phyloP scores from a whole-genome alignment of 257 asterid species.

The Salvia rosmarinus region DNA sequence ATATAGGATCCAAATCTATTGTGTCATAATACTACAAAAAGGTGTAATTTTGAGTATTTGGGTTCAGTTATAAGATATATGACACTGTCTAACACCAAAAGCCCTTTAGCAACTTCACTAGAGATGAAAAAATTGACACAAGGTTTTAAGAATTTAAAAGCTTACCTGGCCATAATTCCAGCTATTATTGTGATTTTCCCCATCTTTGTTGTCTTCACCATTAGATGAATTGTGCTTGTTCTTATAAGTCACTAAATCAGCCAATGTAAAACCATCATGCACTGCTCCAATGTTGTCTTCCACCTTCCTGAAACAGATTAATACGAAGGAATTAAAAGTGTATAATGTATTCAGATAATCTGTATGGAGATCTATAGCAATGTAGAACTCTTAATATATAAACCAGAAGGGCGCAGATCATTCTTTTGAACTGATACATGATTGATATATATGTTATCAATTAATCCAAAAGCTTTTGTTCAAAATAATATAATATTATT shows the following conservation, averaged over 20 bases:
- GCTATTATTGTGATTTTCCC: conserved; percentile 95
- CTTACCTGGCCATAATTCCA: conserved; percentile 98
- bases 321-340: conserved; percentile 21
- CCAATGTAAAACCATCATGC: conserved; percentile 98
- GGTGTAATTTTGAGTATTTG: conserved; percentile 22
- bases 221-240: conserved; percentile 85
- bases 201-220: conserved; percentile 95
- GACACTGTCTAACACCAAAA: conserved; percentile 12
- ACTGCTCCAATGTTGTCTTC: conserved; percentile 98
- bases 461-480: neutral
- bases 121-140: conserved; percentile 12
- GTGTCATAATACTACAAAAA: neutral
- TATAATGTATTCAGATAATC: neutral
- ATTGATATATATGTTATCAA: neutral
- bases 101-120: conserved; percentile 5
- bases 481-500: neutral
- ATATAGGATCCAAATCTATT: neutral
- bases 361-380: conserved; percentile 9
- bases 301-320: conserved; percentile 78
- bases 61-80: conserved; percentile 9
- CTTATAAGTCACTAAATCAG: conserved; percentile 92
- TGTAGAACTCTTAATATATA: conserved; percentile 14
- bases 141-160: neutral
- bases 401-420: conserved; percentile 6
- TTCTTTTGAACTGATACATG: neutral